Percentiles rank a stretch among this genome's conserved stretches.
These are phyloP conservation scores for Mitragyna speciosa DNA, from an alignment of 257 asterid genomes.

Conservation along the genomic window DNA sequence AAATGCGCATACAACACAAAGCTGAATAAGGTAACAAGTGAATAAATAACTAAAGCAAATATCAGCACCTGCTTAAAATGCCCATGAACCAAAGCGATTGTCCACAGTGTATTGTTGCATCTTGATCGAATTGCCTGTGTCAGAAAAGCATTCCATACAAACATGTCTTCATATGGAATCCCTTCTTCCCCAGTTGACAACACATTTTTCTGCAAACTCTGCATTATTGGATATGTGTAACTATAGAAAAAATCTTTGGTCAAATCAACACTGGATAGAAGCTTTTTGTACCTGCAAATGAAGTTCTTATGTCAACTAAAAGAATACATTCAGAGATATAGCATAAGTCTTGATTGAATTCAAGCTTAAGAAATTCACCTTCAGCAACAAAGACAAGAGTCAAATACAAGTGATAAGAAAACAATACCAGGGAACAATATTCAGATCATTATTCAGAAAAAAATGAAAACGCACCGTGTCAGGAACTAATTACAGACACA, in stretches of 20 bases:
- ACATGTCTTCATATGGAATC: slow-evolving; percentile 92
- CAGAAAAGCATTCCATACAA: slow-evolving; percentile 95
- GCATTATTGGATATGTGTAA: slow-evolving; percentile 95
- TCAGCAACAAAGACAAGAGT: not conserved
- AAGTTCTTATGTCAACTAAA: slow-evolving; percentile 17
- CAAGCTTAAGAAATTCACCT: not conserved
- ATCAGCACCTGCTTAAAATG: slow-evolving; percentile 71
- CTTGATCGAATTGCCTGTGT: slow-evolving; percentile 82
- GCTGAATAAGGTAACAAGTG: not conserved
- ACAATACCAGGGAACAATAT: not conserved
- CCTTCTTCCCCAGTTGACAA: slow-evolving; percentile 63
- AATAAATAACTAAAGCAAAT: not conserved
- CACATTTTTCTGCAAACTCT: slow-evolving; percentile 84
- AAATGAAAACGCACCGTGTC: not conserved
- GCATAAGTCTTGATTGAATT: not conserved
- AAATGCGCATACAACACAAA: not conserved
- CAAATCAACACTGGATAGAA: slow-evolving; percentile 94
- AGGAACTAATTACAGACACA: not conserved
- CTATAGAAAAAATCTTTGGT: slow-evolving; percentile 95
- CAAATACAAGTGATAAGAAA: not conserved
- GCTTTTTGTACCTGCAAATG: slow-evolving; percentile 92
- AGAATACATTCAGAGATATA: slow-evolving; percentile 4
- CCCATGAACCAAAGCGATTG: slow-evolving; percentile 96
- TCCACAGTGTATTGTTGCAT: slow-evolving; percentile 91
- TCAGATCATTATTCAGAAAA: slow-evolving; percentile 3